Evolutionary conservation across 805 yeast genomes (phyloP).

Genomic region (Starmera amethionina): DNA sequence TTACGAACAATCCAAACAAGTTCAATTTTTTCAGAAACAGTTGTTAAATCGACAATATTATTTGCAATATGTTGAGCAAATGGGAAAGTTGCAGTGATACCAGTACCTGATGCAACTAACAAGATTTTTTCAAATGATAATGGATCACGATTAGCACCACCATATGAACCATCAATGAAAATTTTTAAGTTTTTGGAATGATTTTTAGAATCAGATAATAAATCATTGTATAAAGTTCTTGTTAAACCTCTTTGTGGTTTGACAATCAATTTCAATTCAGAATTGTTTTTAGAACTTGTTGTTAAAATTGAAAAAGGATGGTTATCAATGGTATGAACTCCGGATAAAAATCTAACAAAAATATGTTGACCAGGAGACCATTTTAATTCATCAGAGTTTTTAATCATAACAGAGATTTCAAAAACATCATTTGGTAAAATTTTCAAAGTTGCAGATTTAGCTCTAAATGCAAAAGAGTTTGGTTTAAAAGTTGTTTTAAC

Average conservation of each 20-base stretch:
- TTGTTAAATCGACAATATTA: constrained; percentile 4
- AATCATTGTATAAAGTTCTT: constrained; percentile 17
- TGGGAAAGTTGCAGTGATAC: constrained; percentile 41
- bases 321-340: constrained; percentile 34
- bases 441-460: constrained; percentile 25
- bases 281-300: constrained; percentile 10
- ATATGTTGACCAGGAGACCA: constrained; percentile 53
- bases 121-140: constrained; percentile 33
- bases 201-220: constrained; percentile 19
- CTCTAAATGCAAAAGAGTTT: constrained; percentile 27
- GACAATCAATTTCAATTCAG: constrained; percentile 33
- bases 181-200: constrained; percentile 21
- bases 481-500: constrained; percentile 38
- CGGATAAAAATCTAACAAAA: constrained; percentile 34
- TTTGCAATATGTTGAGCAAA: constrained; percentile 22
- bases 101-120: constrained; percentile 39
- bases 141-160: constrained; percentile 38
- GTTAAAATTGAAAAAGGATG: constrained; percentile 48
- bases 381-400: constrained; percentile 18
- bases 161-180: constrained; percentile 48
- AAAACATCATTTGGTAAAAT: constrained; percentile 20
- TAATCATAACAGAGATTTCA: constrained; percentile 23
- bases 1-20: constrained; percentile 36
- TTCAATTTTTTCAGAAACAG: constrained; percentile 20
- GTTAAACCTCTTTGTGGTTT: constrained; percentile 41